Evolutionary conservation across 345 rosid genomes (phyloP), one percentile per base, ranked within the genome.

Genomic region (Bruguiera parviflora): DNA sequence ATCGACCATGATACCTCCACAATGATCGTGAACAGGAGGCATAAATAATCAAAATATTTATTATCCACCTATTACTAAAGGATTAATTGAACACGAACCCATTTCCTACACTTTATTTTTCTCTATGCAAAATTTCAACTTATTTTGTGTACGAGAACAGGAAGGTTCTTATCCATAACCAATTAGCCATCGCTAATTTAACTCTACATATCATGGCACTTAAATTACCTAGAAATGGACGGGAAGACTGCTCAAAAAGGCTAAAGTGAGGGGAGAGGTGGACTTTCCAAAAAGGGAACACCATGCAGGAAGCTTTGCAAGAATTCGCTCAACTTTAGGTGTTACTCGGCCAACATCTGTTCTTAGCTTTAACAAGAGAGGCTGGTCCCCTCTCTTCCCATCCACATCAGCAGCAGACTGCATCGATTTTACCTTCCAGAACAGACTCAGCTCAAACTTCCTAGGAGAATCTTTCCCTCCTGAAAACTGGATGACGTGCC

Each of bases 281-380:
- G 97, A 92, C 75, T 89, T 95, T 46, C 97, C 99, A 64, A 92
- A 89, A 79, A 77, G 27, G 20, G 98, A 80, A 70, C 97, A 94
- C 93, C 86, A 89, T 3, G 84, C 8, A 46, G 98, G 97, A 56
- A 94, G 88, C 80, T 77, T 94, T 11, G 65, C 3, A 10, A 91
- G 78, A 53, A 91, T 70, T 63, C 69, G 71, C 66, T 83, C 60
- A 6, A 78, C 80, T 78, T 85, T 87, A 5, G 97, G 96, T 2
- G 98, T 94, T 24, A 78, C 0, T 20, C 80, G 64, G 49, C 83
- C 59, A 27, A 89, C 70, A 73, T 91, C 98, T 2, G 97, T 94
- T 80, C 96, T 83, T 10, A 94, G 85, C 81, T 94, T 94, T 66
- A 94, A 60, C n/a, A 94, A 79, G 18, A 84, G 90, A 33, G 51